A percentile compares a stretch with the other conserved stretches of the same genome.
These are phyloP conservation scores for Aspergillus ruber DNA, from an alignment of 2,329 filamentous ascomycete species.

Conservation along the genomic window DNA sequence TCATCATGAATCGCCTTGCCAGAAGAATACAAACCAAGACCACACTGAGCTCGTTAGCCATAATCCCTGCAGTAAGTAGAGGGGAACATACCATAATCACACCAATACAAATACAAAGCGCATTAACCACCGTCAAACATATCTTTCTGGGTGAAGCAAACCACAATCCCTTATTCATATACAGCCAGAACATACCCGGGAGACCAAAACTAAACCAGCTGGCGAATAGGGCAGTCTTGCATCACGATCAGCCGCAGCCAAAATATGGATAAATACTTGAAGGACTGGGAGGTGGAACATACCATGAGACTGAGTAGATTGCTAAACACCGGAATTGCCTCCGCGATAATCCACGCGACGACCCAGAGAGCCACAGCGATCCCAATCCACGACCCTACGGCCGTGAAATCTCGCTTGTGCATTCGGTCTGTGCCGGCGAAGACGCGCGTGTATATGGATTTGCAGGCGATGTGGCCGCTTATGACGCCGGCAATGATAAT, in stretches of 20 bases:
- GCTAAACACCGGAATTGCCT: slow-evolving; percentile 64
- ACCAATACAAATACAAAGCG: slow-evolving; percentile 31
- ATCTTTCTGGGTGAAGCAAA: slow-evolving; percentile 38
- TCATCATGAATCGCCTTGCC: slow-evolving; percentile 30
- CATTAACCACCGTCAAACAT: slow-evolving; percentile 38
- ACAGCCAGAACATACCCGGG: slow-evolving; percentile 42
- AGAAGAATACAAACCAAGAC: slow-evolving; percentile 34
- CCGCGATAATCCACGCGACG: slow-evolving; percentile 60
- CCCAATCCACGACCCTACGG: slow-evolving; percentile 52
- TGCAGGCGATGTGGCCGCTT: slow-evolving; percentile 59
- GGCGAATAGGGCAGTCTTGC: slow-evolving; percentile 50
- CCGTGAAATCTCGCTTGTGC: slow-evolving; percentile 42
- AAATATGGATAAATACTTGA: too few relatives aligned
- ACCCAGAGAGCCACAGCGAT: slow-evolving; percentile 53
- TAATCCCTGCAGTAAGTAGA: too few relatives aligned
- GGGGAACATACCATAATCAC: slow-evolving; percentile 17
- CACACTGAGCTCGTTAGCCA: slow-evolving; percentile 22
- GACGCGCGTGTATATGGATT: slow-evolving; percentile 59
- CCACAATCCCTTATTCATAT: slow-evolving; percentile 40
- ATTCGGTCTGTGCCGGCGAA: slow-evolving; percentile 55
- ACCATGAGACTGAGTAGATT: slow-evolving; percentile 57
- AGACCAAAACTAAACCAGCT: slow-evolving; percentile 59
- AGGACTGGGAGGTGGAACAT: slow-evolving; percentile 5
- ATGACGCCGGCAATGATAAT: slow-evolving; percentile 66
- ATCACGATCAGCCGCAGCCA: too few relatives aligned